phyloP scores from a whole-genome alignment of 345 rosid species.

The Salix arbutifolia region DNA sequence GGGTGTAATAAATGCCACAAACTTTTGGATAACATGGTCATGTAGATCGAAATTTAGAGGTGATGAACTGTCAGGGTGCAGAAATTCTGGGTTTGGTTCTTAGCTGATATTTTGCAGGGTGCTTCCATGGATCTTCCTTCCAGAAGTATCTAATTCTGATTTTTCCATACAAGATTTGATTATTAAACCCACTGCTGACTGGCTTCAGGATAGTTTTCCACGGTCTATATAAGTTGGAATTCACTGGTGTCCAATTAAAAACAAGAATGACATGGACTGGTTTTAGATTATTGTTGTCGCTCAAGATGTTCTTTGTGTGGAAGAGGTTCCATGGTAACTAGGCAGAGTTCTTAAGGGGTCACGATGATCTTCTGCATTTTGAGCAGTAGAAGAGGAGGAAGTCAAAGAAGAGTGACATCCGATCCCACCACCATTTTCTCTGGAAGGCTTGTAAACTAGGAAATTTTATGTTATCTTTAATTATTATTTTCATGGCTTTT shows the following conservation, averaged over 20 bases:
- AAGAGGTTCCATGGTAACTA: not conserved
- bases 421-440: not conserved
- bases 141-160: slow-evolving; percentile 38
- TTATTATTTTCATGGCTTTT: not conserved
- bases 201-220: too few relatives aligned
- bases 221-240: not conserved
- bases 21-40: not conserved
- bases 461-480: not conserved
- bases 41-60: not conserved
- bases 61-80: not conserved
- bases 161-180: not conserved
- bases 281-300: not conserved
- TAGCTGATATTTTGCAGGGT: slow-evolving; percentile 37
- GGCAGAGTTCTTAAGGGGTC: not conserved
- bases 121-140: slow-evolving; percentile 90
- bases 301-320: not conserved
- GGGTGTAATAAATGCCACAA: slow-evolving; percentile 30
- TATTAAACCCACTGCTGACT: not conserved
- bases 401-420: not conserved
- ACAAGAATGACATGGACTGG: not conserved
- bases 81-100: not conserved
- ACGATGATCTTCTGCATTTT: not conserved
- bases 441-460: not conserved
- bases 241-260: not conserved
- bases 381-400: not conserved